Conservation (phyloP, 2,329 filamentous ascomycete species). For the Penicillium expansum region DNA sequence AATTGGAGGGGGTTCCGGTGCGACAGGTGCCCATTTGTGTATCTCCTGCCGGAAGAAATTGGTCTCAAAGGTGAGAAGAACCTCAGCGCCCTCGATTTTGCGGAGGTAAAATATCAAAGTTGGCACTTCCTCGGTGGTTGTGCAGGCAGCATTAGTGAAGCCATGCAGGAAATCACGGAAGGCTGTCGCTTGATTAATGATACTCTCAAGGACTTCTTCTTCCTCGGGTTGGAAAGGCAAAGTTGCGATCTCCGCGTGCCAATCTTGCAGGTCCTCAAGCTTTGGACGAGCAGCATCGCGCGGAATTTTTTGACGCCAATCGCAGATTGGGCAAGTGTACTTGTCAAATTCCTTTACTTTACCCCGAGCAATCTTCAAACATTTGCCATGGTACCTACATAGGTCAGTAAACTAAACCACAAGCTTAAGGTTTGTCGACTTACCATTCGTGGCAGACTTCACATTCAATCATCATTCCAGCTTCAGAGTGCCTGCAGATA, state of each 20-base stretch:
- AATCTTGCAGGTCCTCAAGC: slow-evolving; percentile 79
- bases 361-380: slow-evolving; percentile 92
- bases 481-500: slow-evolving; percentile 88
- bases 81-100: slow-evolving; percentile 95
- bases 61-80: slow-evolving; percentile 87
- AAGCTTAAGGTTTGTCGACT: slow-evolving; percentile 34
- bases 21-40: slow-evolving; percentile 91
- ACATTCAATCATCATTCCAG: slow-evolving; percentile 99
- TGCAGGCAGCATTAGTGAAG: slow-evolving; percentile 77
- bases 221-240: slow-evolving; percentile 96
- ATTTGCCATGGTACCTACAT: slow-evolving; percentile 90
- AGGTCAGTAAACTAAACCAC: slow-evolving; percentile 26
- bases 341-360: slow-evolving; percentile 99
- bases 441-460: slow-evolving; percentile 97
- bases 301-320: slow-evolving; percentile 95
- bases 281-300: slow-evolving; percentile 94
- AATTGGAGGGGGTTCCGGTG: slow-evolving; percentile 78
- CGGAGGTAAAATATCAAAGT: slow-evolving; percentile 92
- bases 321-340: slow-evolving; percentile 96
- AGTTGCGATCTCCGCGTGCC: slow-evolving; percentile 75
- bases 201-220: slow-evolving; percentile 78
- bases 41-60: slow-evolving; percentile 96
- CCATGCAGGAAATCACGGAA: slow-evolving; percentile 80
- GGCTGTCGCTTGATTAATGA: slow-evolving; percentile 77
- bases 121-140: slow-evolving; percentile 80